Percentiles rank a stretch among this genome's conserved stretches.
Conservation (phyloP, 805 yeast genomes). For the Ascoidea rubescens region DNA sequence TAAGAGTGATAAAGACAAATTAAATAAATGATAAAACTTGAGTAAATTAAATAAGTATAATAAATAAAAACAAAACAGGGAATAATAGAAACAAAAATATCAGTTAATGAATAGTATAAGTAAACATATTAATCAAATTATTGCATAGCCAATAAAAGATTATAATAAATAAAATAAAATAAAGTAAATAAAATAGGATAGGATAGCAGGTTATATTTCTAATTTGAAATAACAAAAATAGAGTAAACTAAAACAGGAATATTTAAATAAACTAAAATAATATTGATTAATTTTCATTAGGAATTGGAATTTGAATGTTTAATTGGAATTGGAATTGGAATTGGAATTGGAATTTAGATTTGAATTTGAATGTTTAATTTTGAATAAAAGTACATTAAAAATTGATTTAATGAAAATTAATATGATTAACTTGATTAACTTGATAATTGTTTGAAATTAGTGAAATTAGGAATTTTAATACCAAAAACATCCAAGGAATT, state of each 20-base stretch:
- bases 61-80: too few relatives aligned
- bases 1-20: too few relatives aligned
- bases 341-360: not conserved
- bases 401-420: not conserved
- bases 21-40: too few relatives aligned
- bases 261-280: not conserved
- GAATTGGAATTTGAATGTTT: conserved; percentile 2
- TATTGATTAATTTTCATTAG: not conserved
- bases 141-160: too few relatives aligned
- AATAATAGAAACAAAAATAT: too few relatives aligned
- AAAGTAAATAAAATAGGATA: too few relatives aligned
- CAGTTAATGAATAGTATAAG: too few relatives aligned
- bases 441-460: conserved; percentile 16
- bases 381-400: not conserved
- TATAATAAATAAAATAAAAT: too few relatives aligned
- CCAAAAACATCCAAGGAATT: conserved; percentile 23
- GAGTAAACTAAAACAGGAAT: not conserved
- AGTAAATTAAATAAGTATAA: too few relatives aligned
- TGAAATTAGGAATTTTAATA: conserved; percentile 27
- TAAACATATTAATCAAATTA: too few relatives aligned
- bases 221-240: too few relatives aligned
- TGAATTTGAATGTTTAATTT: not conserved
- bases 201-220: too few relatives aligned
- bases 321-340: conserved; percentile 1
- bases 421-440: not conserved